A percentile compares a stretch with the other conserved stretches of the same genome.
Conservation (phyloP, 2,329 filamentous ascomycete species). For the Furcasterigmium sp. region DNA sequence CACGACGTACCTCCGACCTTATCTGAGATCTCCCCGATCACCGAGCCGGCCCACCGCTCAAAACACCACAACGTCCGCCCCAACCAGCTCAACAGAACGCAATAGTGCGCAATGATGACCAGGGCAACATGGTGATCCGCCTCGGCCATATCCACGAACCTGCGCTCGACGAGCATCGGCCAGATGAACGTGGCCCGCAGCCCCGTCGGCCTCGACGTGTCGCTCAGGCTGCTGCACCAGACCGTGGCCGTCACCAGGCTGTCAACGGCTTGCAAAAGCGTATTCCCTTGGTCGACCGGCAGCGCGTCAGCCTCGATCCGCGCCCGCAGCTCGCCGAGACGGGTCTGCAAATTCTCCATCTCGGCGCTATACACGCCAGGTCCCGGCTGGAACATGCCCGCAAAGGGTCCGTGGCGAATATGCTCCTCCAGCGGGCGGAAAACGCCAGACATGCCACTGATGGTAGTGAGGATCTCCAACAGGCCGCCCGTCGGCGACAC, state of each 20-base stretch:
- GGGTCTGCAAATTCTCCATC: not conserved
- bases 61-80: not conserved
- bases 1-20: not conserved
- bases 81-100: conserved; percentile 36
- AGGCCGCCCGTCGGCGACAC: not conserved
- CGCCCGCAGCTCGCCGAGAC: not conserved
- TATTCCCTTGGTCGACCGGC: not conserved
- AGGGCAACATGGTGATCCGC: conserved; percentile 23
- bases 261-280: not conserved
- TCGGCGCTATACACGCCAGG: not conserved
- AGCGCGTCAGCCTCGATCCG: not conserved
- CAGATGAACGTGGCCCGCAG: not conserved
- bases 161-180: not conserved
- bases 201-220: not conserved
- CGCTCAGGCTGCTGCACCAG: too few relatives aligned
- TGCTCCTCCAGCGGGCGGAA: not conserved
- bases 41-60: not conserved
- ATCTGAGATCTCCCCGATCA: not conserved
- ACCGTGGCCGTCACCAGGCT: not conserved
- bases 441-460: not conserved
- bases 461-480: not conserved
- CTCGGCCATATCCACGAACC: not conserved
- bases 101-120: conserved; percentile 43
- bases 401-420: not conserved
- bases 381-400: not conserved